A percentile compares a stretch with the other conserved stretches of the same genome.
phyloP scores from a whole-genome alignment of 768 basidiomycete species.

The Naganishia vishniacii region DNA sequence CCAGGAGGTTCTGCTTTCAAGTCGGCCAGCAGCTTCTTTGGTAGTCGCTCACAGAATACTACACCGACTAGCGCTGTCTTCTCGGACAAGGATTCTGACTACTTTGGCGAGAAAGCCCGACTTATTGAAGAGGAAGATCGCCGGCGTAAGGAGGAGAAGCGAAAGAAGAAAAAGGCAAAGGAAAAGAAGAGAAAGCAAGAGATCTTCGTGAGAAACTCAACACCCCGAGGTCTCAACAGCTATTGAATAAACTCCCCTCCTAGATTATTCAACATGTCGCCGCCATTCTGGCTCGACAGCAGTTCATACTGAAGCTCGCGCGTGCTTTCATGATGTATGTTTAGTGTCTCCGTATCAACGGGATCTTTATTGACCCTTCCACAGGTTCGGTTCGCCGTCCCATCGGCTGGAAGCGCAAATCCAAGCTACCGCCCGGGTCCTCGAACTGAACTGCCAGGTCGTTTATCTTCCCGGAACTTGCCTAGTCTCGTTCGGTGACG shows the following conservation, averaged over 20 bases:
- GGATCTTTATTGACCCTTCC: not conserved
- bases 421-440: slow-evolving; percentile 75
- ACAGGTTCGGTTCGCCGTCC: slow-evolving; percentile 73
- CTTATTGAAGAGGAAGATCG: slow-evolving; percentile 43
- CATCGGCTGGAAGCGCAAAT: slow-evolving; percentile 92
- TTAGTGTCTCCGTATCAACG: not conserved
- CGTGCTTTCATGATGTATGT: slow-evolving; percentile 70
- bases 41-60: slow-evolving; percentile 37
- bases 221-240: too few species aligned
- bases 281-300: slow-evolving; percentile 71
- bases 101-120: slow-evolving; percentile 37
- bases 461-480: slow-evolving; percentile 65
- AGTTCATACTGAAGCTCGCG: slow-evolving; percentile 78
- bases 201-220: slow-evolving; percentile 59
- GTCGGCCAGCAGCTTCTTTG: slow-evolving; percentile 43
- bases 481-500: slow-evolving; percentile 77
- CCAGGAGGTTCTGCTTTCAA: slow-evolving; percentile 30
- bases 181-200: slow-evolving; percentile 65
- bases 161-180: slow-evolving; percentile 51
- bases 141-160: slow-evolving; percentile 50
- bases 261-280: slow-evolving; percentile 80
- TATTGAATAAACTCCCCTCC: not conserved
- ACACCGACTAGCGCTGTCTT: slow-evolving; percentile 41
- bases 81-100: slow-evolving; percentile 38
- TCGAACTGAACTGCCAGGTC: slow-evolving; percentile 87